Conservation (phyloP, 2,329 filamentous ascomycete species). For the Penicillium decumbens region DNA sequence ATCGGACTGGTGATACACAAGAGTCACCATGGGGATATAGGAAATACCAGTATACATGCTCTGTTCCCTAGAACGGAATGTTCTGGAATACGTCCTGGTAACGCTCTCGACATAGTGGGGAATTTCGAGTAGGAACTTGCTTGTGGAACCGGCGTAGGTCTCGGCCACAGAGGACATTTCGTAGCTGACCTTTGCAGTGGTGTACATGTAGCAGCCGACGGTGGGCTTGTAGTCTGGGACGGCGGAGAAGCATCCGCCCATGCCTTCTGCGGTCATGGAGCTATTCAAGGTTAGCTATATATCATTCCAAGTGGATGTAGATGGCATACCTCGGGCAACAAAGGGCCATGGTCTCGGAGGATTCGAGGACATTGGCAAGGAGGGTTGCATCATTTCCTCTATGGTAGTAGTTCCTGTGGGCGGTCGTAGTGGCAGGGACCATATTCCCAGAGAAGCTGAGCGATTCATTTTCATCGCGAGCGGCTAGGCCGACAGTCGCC, state of each 20-base stretch:
- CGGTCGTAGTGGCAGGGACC: not conserved
- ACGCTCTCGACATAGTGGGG: not conserved
- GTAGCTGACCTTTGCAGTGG: not conserved
- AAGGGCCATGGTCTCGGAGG: not conserved
- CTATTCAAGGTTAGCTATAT: not conserved
- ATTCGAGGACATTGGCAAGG: not conserved
- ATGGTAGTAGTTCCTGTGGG: not conserved
- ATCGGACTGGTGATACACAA: conserved; percentile 10
- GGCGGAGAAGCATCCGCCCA: conserved; percentile 1
- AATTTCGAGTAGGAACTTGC: not conserved
- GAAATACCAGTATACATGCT: not conserved
- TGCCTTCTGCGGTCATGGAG: not conserved
- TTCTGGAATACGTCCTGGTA: not conserved
- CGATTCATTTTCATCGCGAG: not conserved
- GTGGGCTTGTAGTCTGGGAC: not conserved
- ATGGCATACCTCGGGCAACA: not conserved
- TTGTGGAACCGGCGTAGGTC: not conserved
- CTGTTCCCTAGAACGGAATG: not conserved
- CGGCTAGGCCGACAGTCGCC: conserved; percentile 1
- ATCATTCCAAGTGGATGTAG: not conserved
- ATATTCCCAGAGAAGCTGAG: conserved; percentile 2
- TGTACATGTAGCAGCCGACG: not conserved
- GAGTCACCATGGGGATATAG: conserved; percentile 2
- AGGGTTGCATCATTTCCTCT: not conserved
- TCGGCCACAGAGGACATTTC: not conserved